These are phyloP conservation scores for Fusarium pseudocircinatum DNA, from an alignment of 2,329 filamentous ascomycete genomes.

Conservation along the genomic window DNA sequence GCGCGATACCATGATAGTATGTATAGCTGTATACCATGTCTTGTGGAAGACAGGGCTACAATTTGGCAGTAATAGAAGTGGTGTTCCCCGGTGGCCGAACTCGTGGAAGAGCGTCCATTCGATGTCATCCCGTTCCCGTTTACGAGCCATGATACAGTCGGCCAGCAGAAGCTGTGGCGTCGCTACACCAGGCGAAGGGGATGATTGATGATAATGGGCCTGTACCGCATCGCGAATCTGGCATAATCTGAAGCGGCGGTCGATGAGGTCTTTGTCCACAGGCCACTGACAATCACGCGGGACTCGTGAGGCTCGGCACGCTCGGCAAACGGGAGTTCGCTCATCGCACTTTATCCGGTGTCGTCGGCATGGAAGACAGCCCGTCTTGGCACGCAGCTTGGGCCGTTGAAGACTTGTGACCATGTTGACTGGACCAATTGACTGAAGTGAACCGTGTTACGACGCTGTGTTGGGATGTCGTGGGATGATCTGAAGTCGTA, in stretches of 20 bases:
- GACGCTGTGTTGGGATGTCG: not conserved
- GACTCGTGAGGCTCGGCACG: not conserved
- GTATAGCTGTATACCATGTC: not conserved
- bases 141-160: not conserved
- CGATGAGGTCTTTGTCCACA: not conserved
- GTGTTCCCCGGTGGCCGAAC: not conserved
- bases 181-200: rapidly evolving
- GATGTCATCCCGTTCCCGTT: not conserved
- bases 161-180: not conserved
- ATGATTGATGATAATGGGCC: not conserved
- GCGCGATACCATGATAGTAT: not conserved
- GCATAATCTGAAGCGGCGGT: not conserved
- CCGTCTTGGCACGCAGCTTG: not conserved
- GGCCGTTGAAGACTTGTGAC: not conserved
- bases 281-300: not conserved
- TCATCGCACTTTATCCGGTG: not conserved
- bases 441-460: rapidly evolving
- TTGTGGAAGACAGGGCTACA: not conserved
- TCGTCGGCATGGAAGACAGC: not conserved
- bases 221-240: not conserved
- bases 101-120: not conserved
- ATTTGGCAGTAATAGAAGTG: not conserved
- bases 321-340: not conserved
- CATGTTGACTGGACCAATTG: not conserved
- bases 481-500: not conserved